These are phyloP conservation scores for Vitis labrusca DNA, from an alignment of 164 flowering plant species.

Conservation along the genomic window DNA sequence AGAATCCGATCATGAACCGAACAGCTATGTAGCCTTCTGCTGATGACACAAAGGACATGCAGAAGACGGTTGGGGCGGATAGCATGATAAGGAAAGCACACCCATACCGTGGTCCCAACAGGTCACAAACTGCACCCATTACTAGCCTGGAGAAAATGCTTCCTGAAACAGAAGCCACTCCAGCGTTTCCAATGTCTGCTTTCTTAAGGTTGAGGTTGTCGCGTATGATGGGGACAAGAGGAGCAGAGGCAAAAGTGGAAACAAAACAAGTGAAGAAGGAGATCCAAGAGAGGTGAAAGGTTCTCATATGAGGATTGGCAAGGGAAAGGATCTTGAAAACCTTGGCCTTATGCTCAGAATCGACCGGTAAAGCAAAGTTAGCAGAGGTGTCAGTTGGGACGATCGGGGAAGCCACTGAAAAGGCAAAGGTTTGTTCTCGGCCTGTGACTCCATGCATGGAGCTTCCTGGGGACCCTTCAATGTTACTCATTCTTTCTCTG, in stretches of 20 bases:
- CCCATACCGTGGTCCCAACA: constrained; percentile 69
- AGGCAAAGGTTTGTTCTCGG: constrained; percentile 28
- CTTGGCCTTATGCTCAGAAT: constrained; percentile 76
- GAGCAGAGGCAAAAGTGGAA: constrained; percentile 86
- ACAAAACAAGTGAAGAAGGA: constrained; percentile 81
- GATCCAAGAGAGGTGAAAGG: constrained; percentile 79
- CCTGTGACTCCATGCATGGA: constrained; percentile 44
- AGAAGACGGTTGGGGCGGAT: constrained; percentile 67
- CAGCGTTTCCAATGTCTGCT: constrained; percentile 71
- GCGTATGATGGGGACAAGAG: constrained; percentile 82
- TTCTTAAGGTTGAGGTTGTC: constrained; percentile 71
- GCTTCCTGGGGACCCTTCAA: constrained; percentile 23
- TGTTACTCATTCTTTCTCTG: too few species aligned
- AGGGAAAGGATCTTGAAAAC: constrained; percentile 56
- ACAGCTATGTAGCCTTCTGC: constrained; percentile 40
- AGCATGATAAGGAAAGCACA: constrained; percentile 66
- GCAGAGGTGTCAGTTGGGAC: constrained; percentile 24
- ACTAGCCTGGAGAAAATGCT: constrained; percentile 70
- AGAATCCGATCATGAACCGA: constrained; percentile 60
- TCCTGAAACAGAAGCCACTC: constrained; percentile 80
- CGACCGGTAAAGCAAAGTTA: constrained; percentile 60
- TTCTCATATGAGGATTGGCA: constrained; percentile 75
- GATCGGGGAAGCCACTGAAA: constrained; percentile 23
- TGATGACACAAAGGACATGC: constrained; percentile 50
- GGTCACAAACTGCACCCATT: constrained; percentile 82